Base-by-base conservation (phyloP, 1,284 basidiomycete species). In the Earliella scabrosa region DNA sequence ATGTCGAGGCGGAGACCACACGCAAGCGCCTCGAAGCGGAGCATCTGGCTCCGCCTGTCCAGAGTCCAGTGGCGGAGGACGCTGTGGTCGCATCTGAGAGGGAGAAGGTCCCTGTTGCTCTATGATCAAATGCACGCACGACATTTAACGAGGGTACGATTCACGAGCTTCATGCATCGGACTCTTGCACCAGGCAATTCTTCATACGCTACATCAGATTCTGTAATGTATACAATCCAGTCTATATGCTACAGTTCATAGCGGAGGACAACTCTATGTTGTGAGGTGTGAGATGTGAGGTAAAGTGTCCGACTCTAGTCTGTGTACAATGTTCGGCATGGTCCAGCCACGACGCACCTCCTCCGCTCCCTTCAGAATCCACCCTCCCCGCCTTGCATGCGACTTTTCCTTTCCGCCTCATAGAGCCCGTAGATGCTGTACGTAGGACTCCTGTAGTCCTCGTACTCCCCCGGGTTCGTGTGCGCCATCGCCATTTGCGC, bases 371-470 rank as follows among this genome's bases (percentile, higher is more conserved):
- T 21, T 59, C 43, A 68, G 53, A 64, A 68, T 24, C 65, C 66
- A 16, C 65, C 65, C n/a, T 66, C 65, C 14, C 63, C 63, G 16
- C 47, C 52, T 34, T 53, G 63, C 36, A 66, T 68, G 41, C 75
- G 73, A 59, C 85, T 86, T 74, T 83, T 88, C 66, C 82, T 74
- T 54, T 87, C 84, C 18, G 73, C 75, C 54, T 85, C 85, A 65
- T 91, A 92, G 63, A 90, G 63, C 41, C 86, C 86, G 65, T 87
- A 92, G 54, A 92, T 83, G 67, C 90, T 92, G 62, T 92, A 92
- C 4, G 90, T 92, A 21, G 90, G 88, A 64, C 90, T 90, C 60
- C 83, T 77, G 60, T 92, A 91, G 38, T 83, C 82, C 2, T 74
- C 80, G 68, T 81, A 88, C 5, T 77, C 84, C 45, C 84, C 80